Evolutionary conservation across 306 rosid species (phyloP).

Genomic region (Lupinus albus): DNA sequence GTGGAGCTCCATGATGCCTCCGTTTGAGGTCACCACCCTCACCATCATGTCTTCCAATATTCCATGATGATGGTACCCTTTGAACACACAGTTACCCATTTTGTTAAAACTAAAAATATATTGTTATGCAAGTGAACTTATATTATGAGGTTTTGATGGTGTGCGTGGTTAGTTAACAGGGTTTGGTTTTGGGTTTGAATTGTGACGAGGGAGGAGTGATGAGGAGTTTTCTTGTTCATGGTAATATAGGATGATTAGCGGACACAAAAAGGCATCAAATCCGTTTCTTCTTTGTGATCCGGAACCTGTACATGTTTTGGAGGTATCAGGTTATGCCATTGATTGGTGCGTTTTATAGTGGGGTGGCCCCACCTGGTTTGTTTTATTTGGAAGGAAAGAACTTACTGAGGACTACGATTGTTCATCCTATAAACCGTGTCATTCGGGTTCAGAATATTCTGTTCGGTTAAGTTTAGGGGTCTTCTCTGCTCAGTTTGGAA

Average conservation of each 20-base stretch:
- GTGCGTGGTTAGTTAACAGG: not conserved
- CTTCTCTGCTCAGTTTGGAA: too few relatives aligned
- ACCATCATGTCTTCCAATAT: slow-evolving; percentile 43
- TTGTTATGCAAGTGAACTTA: not conserved
- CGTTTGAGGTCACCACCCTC: slow-evolving; percentile 64
- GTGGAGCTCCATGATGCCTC: slow-evolving; percentile 74
- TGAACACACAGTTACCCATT: slow-evolving; percentile 81
- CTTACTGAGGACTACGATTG: too few relatives aligned
- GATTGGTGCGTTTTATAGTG: slow-evolving; percentile 36
- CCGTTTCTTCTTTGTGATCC: slow-evolving; percentile 51
- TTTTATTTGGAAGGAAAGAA: too few relatives aligned
- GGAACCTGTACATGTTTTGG: slow-evolving; percentile 31
- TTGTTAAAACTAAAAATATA: not conserved
- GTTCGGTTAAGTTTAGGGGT: too few relatives aligned
- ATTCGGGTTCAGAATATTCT: too few relatives aligned
- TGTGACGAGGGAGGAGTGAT: not conserved
- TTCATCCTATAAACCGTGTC: too few relatives aligned
- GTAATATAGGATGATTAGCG: slow-evolving; percentile 37
- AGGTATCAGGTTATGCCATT: slow-evolving; percentile 20
- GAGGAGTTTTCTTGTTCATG: slow-evolving; percentile 37
- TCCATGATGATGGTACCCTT: slow-evolving; percentile 43
- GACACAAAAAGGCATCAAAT: slow-evolving; percentile 61
- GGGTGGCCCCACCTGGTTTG: slow-evolving; percentile 42
- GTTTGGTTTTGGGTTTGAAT: not conserved
- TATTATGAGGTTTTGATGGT: not conserved